Evolutionary conservation across 2,329 filamentous ascomycete genomes (phyloP), one percentile per base, ranked within the genome.

Genomic region (Fusarium sp.): DNA sequence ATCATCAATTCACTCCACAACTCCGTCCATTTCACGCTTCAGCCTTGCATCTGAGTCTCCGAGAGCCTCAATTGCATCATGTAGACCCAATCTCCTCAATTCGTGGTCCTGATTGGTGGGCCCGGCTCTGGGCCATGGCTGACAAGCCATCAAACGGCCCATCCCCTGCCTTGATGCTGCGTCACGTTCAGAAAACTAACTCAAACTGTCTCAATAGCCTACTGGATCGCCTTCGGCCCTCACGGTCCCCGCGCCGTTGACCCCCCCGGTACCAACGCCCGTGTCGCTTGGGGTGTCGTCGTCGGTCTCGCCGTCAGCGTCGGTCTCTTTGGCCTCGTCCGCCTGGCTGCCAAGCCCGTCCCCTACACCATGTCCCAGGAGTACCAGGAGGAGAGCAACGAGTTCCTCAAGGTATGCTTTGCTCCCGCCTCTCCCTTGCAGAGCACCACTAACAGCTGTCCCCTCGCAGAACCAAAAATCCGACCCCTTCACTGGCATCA

Each of bases 221-320:
- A 98, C 89, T 99, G 92, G 91, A 97, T 99, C 79, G 94, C 96
- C 73, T 99, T 99, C 80, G 96, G 96, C 73, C 90, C 94, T 78
- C 96, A 99, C 83, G 96, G 96, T 64, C 96, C 96, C 76, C 95
- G 96, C 76, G 90, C 95, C 74, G 84, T 86, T 69, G 81, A 91
- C 73, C 93, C 95, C 69, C 91, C 96, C 73, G 95, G 93, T 77
- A 95, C 97, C 87, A 87, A 86, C 82, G 87, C 88, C 82, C 94
- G 90, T 81, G 86, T 98, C 75, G 86, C 91, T 77, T 84, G 89
- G 79, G 92, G 93, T 82, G 90, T 92, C 63, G 78, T 85, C 67
- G 80, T 90, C 76, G 91, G 92, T 77, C 77, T 96, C 72, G 84
- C 82, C 69, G 86, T 85, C 76, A 90, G 90, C 73, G 82, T 91